Percentiles rank a stretch among this genome's conserved stretches.
Conservation (phyloP, 2,329 filamentous ascomycete genomes). For the Nemania sp. region DNA sequence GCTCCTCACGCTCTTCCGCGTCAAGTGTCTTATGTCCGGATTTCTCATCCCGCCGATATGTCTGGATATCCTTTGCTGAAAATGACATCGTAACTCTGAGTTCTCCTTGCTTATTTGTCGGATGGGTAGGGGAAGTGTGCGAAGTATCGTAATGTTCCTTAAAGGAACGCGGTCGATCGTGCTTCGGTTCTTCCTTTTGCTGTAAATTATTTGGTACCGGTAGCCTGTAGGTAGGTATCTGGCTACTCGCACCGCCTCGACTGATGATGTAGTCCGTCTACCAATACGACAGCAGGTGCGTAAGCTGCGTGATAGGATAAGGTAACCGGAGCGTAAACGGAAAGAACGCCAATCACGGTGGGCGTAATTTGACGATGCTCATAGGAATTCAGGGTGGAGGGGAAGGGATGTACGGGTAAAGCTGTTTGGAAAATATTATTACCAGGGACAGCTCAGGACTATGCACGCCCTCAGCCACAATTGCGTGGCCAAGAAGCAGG, state of each 20-base stretch:
- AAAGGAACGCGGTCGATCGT: no score
- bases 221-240: no score
- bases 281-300: neutral
- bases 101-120: neutral
- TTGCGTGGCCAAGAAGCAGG: conserved; percentile 14
- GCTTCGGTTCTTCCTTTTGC: no score
- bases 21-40: conserved; percentile 30
- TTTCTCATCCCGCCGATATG: conserved; percentile 52
- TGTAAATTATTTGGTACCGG: no score
- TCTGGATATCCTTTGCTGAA: conserved; percentile 42
- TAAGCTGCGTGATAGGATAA: no score
- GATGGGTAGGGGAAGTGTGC: neutral
- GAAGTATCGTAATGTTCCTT: no score
- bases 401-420: no score
- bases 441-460: no score
- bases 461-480: conserved; percentile 20
- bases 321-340: no score
- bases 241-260: conserved; percentile 11
- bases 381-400: no score
- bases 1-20: conserved; percentile 48
- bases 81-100: conserved; percentile 42
- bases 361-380: conserved; percentile 4
- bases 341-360: conserved; percentile 18
- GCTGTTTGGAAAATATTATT: no score
- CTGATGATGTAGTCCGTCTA: neutral